Conservation (phyloP, 129 eudicot genomes). For the Tanacetum coccineum region DNA sequence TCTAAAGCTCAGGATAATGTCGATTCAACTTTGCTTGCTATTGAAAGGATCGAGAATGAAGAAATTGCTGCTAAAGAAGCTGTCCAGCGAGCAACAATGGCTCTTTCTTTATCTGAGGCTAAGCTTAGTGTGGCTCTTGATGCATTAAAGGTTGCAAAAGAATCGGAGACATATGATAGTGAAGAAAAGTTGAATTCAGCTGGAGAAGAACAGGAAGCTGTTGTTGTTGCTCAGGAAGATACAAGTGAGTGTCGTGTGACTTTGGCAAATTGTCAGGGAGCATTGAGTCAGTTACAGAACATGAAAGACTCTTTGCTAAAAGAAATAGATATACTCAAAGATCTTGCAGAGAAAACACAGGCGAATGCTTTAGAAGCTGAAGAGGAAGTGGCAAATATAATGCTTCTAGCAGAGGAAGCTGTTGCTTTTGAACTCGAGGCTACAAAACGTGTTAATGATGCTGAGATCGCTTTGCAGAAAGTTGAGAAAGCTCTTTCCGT, state of each 20-base stretch:
- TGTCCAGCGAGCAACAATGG: conserved; percentile 70
- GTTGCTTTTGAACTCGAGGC: conserved; percentile 97
- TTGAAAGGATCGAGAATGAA: conserved; percentile 64
- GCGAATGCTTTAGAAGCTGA: conserved; percentile 71
- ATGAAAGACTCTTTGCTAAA: conserved; percentile 69
- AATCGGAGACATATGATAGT: conserved; percentile 34
- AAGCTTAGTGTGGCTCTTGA: conserved; percentile 64
- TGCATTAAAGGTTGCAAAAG: conserved; percentile 43
- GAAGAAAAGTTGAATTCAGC: conserved; percentile 37
- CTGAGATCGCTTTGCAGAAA: conserved; percentile 71
- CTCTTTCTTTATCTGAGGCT: conserved; percentile 85
- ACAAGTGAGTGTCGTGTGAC: conserved; percentile 47
- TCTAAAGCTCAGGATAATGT: conserved; percentile 55
- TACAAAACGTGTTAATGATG: conserved; percentile 83
- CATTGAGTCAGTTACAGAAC: conserved; percentile 53
- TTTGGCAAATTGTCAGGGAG: conserved; percentile 56
- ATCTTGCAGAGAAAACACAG: conserved; percentile 58
- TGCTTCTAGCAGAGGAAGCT: conserved; percentile 97
- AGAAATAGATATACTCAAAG: conserved; percentile 65
- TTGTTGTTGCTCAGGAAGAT: conserved; percentile 59
- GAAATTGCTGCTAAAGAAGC: conserved; percentile 73
- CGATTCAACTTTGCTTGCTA: conserved; percentile 33
- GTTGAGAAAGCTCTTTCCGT: conserved; percentile 57
- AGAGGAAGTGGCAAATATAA: conserved; percentile 88
- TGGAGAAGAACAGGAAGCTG: conserved; percentile 54